Evolutionary conservation across 306 rosid species (phyloP).

Genomic region (Ormosia semicastrata): DNA sequence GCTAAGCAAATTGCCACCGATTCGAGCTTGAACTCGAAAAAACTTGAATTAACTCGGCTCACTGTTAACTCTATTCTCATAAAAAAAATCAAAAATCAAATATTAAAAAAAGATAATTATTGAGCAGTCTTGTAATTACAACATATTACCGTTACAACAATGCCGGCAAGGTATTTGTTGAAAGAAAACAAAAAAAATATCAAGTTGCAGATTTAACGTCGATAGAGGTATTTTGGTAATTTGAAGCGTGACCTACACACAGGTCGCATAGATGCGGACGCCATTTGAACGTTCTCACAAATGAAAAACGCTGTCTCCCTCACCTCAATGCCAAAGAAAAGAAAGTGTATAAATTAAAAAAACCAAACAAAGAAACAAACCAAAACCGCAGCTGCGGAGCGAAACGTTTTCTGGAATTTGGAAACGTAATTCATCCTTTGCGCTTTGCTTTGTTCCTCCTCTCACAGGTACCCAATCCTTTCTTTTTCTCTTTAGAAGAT

Average conservation of each 20-base stretch:
- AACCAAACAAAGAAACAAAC: neutral
- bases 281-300: constrained; percentile 22
- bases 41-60: no score
- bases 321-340: neutral
- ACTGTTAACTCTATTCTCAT: no score
- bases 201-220: neutral
- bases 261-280: constrained; percentile 30
- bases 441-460: constrained; percentile 35
- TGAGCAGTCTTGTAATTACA: no score
- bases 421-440: constrained; percentile 26
- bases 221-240: constrained; percentile 26
- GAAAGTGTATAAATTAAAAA: neutral
- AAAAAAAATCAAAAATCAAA: no score
- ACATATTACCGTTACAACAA: no score
- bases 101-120: no score
- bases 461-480: constrained; percentile 39
- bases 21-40: no score
- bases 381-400: neutral
- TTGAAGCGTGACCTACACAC: neutral
- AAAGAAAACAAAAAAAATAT: no score
- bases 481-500: constrained; percentile 1
- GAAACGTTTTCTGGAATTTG: constrained; percentile 23
- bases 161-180: no score
- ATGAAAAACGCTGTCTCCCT: neutral
- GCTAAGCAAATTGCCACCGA: no score